Base-by-base conservation (phyloP, 768 basidiomycete genomes). In the Rhizopogon vulgaris region DNA sequence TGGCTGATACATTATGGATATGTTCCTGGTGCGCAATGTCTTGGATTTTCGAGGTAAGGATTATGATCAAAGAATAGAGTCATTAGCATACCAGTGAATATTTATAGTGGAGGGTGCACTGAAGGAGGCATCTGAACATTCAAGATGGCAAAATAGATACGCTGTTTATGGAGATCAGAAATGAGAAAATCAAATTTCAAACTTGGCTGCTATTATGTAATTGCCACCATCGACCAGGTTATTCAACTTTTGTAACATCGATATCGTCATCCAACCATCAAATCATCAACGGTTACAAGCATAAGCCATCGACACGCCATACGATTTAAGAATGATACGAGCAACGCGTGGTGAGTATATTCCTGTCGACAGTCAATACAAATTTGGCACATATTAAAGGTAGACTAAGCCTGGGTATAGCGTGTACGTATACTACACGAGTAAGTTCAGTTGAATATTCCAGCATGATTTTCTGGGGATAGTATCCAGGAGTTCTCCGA, bases 401-500 rank as follows among this genome's bases (percentile, higher is more conserved):
- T n/a, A n/a, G n/a, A n/a, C n/a, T n/a, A n/a, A n/a, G n/a, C n/a
- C n/a, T n/a, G n/a, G n/a, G n/a, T n/a, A n/a, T n/a, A n/a, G n/a
- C n/a, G n/a, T n/a, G n/a, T n/a, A n/a, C n/a, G n/a, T n/a, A n/a
- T n/a, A n/a, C n/a, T n/a, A n/a, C n/a, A n/a, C n/a, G n/a, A n/a
- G n/a, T n/a, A n/a, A n/a, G n/a, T n/a, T n/a, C n/a, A n/a, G n/a
- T n/a, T n/a, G n/a, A n/a, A n/a, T n/a, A n/a, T n/a, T n/a, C n/a
- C n/a, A n/a, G n/a, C n/a, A n/a, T n/a, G 83, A 14, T 86, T 86
- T 2, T 84, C 83, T 10, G 72, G 86, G 41, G 80, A 86, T 65
- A 85, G 83, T 57, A 83, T 89, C 55, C 85, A 85, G 57, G 86
- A 90, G 58, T 88, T 88, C 67, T 77, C 83, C 65, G 80, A 84